Conservation (phyloP, 2,329 filamentous ascomycete genomes). For the Talaromyces sp. region DNA sequence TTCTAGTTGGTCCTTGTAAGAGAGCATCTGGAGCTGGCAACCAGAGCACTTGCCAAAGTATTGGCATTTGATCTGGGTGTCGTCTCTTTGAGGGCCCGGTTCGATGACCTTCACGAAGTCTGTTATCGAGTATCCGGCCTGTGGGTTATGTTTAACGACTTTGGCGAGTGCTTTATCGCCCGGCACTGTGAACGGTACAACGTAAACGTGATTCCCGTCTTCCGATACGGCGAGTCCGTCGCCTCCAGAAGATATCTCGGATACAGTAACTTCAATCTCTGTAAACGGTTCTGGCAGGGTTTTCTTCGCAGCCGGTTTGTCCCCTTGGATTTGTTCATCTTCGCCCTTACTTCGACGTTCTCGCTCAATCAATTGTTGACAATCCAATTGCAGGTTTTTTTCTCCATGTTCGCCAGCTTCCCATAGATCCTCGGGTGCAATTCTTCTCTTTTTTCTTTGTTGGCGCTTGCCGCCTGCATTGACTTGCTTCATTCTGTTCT, state of each 20-base stretch:
- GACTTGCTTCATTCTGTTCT: slow-evolving; percentile 26
- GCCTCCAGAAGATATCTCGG: slow-evolving; percentile 82
- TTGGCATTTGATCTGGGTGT: slow-evolving; percentile 70
- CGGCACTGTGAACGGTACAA: slow-evolving; percentile 83
- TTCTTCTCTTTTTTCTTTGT: slow-evolving; percentile 43
- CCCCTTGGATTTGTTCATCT: slow-evolving; percentile 20
- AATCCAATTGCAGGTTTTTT: slow-evolving; percentile 63
- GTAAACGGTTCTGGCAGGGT: slow-evolving; percentile 63
- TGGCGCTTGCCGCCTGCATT: slow-evolving; percentile 20
- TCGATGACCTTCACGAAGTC: slow-evolving; percentile 77
- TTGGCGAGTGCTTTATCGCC: slow-evolving; percentile 79
- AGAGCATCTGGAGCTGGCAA: slow-evolving; percentile 96
- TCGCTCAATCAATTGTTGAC: slow-evolving; percentile 45
- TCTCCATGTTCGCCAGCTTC: slow-evolving; percentile 60
- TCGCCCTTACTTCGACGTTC: slow-evolving; percentile 24
- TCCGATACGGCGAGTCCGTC: slow-evolving; percentile 78
- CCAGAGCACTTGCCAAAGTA: slow-evolving; percentile 88
- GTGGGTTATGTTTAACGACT: slow-evolving; percentile 66
- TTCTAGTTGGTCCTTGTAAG: slow-evolving; percentile 77
- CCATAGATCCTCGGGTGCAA: slow-evolving; percentile 55
- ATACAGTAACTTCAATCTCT: slow-evolving; percentile 78
- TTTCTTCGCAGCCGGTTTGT: slow-evolving; percentile 21
- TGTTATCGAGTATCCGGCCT: slow-evolving; percentile 68
- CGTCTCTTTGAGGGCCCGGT: slow-evolving; percentile 72
- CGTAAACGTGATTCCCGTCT: slow-evolving; percentile 68